Conservation (phyloP, 495 filamentous ascomycete species). For the Halenospora varia region DNA sequence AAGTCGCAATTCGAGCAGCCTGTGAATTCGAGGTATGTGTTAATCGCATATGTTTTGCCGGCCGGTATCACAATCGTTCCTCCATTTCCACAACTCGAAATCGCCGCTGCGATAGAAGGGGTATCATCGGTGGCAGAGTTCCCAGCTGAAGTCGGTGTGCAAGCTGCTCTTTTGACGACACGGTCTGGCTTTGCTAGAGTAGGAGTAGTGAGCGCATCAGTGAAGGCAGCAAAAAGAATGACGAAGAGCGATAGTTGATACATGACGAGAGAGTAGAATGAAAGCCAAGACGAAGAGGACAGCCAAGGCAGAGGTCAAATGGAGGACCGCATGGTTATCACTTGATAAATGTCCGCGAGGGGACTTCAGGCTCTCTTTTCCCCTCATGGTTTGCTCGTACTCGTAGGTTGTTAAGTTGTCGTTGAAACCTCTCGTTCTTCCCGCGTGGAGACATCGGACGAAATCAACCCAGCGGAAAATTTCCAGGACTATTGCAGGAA, state of each 20-base stretch:
- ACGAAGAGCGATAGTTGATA: background rate
- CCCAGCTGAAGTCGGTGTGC: constrained; percentile 35
- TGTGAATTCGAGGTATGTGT: constrained; percentile 34
- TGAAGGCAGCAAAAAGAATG: background rate
- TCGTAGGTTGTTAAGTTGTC: background rate
- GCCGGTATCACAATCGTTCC: constrained; percentile 42
- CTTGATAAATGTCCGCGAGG: no score
- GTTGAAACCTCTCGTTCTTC: background rate
- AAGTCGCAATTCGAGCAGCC: constrained; percentile 37
- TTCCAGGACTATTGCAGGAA: background rate
- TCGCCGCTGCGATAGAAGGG: constrained; percentile 35
- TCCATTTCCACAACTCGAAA: constrained; percentile 32
- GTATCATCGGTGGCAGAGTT: constrained; percentile 30
- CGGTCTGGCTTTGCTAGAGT: background rate
- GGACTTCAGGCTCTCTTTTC: no score
- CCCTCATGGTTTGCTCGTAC: background rate
- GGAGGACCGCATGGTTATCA: no score
- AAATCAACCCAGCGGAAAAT: background rate
- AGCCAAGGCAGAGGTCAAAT: background rate
- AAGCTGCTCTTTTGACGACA: constrained; percentile 24
- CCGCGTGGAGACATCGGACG: background rate
- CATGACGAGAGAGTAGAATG: background rate
- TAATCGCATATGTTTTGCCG: constrained; percentile 32
- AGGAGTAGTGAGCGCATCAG: background rate
- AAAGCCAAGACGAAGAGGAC: background rate